Evolutionary conservation across 805 yeast species (phyloP).

Genomic region (Barnettozyma sp.): DNA sequence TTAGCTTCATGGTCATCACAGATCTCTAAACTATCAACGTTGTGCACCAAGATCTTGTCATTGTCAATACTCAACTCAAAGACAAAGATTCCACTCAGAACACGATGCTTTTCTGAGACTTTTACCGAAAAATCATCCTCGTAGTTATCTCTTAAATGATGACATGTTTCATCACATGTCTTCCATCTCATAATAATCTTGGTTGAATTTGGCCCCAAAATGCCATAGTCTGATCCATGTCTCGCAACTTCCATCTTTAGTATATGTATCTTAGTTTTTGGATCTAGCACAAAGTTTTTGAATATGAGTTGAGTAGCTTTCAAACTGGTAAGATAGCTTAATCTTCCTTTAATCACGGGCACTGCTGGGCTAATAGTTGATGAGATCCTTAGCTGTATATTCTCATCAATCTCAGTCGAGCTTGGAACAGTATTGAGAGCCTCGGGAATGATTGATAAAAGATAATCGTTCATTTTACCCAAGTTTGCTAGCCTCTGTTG

Average conservation of each 20-base stretch:
- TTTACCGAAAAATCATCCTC: not conserved
- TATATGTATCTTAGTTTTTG: constrained; percentile 47
- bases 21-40: constrained; percentile 58
- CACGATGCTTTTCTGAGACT: constrained; percentile 4
- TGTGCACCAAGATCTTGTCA: constrained; percentile 50
- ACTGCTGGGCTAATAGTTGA: constrained; percentile 45
- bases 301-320: constrained; percentile 49
- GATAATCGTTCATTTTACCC: constrained; percentile 43
- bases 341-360: constrained; percentile 49
- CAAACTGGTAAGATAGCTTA: constrained; percentile 48
- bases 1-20: constrained; percentile 33
- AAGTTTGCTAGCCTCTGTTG: constrained; percentile 34
- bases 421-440: constrained; percentile 41
- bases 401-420: constrained; percentile 34
- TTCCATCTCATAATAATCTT: constrained; percentile 51
- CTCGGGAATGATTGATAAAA: constrained; percentile 43
- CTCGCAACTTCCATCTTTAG: constrained; percentile 13
- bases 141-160: constrained; percentile 31
- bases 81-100: constrained; percentile 47
- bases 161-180: constrained; percentile 47
- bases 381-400: constrained; percentile 45
- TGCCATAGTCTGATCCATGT: constrained; percentile 7
- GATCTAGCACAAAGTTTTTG: constrained; percentile 48
- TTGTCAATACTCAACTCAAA: constrained; percentile 55
- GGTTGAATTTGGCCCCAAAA: constrained; percentile 27